A percentile compares a stretch with the other conserved stretches of the same genome.
Evolutionary conservation across 1,139 yeast genomes (phyloP).

Genomic region (Arxiozyma heterogenica): DNA sequence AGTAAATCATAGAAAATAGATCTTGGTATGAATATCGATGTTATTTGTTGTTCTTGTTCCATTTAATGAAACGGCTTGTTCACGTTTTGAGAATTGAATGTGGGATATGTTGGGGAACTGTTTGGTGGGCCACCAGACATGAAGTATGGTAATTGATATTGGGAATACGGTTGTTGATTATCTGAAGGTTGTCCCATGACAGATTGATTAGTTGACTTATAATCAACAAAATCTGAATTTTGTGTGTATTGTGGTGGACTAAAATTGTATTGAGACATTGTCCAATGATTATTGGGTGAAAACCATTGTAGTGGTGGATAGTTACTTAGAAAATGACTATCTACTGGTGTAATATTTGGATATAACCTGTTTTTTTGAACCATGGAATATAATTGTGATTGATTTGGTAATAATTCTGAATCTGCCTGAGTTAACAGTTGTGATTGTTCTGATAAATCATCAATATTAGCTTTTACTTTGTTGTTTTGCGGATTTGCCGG

Average conservation of each 20-base stretch:
- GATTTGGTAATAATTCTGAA: not conserved
- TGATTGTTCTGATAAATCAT: not conserved
- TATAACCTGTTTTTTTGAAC: not conserved
- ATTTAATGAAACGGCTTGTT: not conserved
- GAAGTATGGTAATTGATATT: constrained; percentile 3
- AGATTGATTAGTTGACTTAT: not conserved
- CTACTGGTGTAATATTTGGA: not conserved
- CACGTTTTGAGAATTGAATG: not conserved
- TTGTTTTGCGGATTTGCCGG: not conserved
- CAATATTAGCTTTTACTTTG: not conserved
- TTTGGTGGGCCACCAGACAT: not conserved
- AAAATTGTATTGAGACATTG: not conserved
- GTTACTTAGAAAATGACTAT: not conserved
- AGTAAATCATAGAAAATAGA: not conserved
- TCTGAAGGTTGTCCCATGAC: not conserved
- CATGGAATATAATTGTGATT: not conserved
- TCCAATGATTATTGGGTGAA: not conserved
- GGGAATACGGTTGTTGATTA: not conserved
- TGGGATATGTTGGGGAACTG: not conserved
- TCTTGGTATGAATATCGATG: not conserved
- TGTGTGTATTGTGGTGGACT: not conserved
- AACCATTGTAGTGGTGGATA: not conserved
- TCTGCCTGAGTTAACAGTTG: not conserved
- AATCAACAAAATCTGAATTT: not conserved
- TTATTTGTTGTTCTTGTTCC: not conserved